Percentiles rank a stretch among this genome's conserved stretches.
Conservation (phyloP, 2,329 filamentous ascomycete species). For the Harringtonia lauricola region DNA sequence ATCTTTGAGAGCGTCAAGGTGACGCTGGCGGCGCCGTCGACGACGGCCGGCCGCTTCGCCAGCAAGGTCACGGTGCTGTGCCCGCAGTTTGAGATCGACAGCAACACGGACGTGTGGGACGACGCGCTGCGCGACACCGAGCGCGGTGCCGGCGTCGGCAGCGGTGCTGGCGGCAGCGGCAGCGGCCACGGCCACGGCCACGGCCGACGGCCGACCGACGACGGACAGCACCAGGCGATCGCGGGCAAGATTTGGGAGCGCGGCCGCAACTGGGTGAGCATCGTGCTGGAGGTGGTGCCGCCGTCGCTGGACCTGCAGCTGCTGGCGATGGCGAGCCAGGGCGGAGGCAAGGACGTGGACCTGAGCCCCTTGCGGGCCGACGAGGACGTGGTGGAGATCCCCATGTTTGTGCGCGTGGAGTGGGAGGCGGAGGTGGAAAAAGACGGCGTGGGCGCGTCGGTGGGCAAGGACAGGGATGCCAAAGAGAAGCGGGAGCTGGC, state of each 20-base stretch:
- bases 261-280: slow-evolving; percentile 87
- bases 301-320: slow-evolving; percentile 35
- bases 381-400: slow-evolving; percentile 70
- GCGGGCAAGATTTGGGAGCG: slow-evolving; percentile 95
- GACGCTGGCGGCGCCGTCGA: slow-evolving; percentile 72
- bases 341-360: slow-evolving; percentile 21
- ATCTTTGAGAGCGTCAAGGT: slow-evolving; percentile 86
- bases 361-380: slow-evolving; percentile 41
- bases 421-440: slow-evolving; percentile 64
- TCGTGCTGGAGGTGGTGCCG: slow-evolving; percentile 82
- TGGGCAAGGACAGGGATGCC: slow-evolving; percentile 38
- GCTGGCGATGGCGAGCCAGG: slow-evolving; percentile 16
- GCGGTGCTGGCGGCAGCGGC: slow-evolving; percentile 32
- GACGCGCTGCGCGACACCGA: slow-evolving; percentile 61
- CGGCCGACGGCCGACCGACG: slow-evolving; percentile 21
- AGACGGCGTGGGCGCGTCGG: slow-evolving; percentile 48
- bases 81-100: slow-evolving; percentile 86
- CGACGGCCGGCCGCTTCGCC: slow-evolving; percentile 64
- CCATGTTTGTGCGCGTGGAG: slow-evolving; percentile 84
- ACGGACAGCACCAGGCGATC: slow-evolving; percentile 52
- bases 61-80: slow-evolving; percentile 85
- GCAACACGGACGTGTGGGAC: slow-evolving; percentile 81
- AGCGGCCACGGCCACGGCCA: slow-evolving; percentile 24
- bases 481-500: slow-evolving; percentile 79
- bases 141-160: slow-evolving; percentile 13